These are phyloP conservation scores for Orbilia javanica DNA, from an alignment of 2,329 filamentous ascomycete genomes.

Conservation along the genomic window DNA sequence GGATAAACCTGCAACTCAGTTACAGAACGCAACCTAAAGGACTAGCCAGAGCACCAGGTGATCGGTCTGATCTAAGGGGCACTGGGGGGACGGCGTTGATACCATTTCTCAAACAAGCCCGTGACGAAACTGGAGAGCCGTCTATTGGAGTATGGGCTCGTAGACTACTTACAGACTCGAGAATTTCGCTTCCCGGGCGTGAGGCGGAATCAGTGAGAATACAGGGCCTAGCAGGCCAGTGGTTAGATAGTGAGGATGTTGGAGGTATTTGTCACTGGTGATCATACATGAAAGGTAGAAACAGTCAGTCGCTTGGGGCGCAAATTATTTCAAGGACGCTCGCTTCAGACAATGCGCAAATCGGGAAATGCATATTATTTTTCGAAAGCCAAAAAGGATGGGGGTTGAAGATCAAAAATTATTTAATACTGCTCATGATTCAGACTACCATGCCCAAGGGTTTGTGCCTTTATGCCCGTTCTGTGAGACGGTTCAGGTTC, in stretches of 20 bases:
- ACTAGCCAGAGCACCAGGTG: conserved; percentile 44
- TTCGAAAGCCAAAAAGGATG: conserved; percentile 10
- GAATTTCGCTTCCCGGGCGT: conserved; percentile 17
- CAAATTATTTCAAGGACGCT: conserved; percentile 22
- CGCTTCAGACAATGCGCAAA: conserved; percentile 18
- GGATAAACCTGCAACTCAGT: conserved; percentile 45
- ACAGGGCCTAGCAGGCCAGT: conserved; percentile 57
- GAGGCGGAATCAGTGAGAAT: conserved; percentile 47
- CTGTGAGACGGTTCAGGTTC: conserved; percentile 5
- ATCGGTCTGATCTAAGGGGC: conserved; percentile 74
- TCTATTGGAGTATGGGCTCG: conserved; percentile 78
- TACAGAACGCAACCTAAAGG: conserved; percentile 61
- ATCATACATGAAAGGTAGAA: conserved; percentile 4
- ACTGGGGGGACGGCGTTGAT: conserved; percentile 95
- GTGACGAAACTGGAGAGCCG: conserved; percentile 94
- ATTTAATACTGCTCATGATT: conserved; percentile 21
- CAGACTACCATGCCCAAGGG: conserved; percentile 6
- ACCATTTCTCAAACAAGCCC: conserved; percentile 93
- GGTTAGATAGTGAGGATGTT: conserved; percentile 59
- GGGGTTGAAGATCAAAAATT: conserved; percentile 9
- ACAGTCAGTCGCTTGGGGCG: conserved; percentile 6
- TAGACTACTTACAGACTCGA: conserved; percentile 71
- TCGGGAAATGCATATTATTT: conserved; percentile 12
- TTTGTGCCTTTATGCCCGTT: background rate
- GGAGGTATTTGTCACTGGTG: conserved; percentile 62